Evolutionary conservation across 768 basidiomycete species (phyloP).

Genomic region (Galerina marginata): DNA sequence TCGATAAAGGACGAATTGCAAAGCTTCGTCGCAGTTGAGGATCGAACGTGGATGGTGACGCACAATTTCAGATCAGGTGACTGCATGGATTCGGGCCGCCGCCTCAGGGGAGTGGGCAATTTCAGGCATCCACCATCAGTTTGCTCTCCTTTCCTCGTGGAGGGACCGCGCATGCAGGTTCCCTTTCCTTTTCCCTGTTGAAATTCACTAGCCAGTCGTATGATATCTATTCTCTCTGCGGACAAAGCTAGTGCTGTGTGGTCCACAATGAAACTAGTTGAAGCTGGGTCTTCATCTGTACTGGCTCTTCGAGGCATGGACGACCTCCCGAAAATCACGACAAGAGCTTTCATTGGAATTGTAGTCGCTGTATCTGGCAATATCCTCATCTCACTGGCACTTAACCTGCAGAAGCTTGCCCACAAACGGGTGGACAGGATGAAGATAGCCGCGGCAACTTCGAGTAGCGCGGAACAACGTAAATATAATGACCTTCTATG

Average conservation of each 20-base stretch:
- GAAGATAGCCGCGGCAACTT: slow-evolving; percentile 22
- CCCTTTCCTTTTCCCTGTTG: too few species aligned
- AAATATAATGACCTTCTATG: slow-evolving; percentile 3
- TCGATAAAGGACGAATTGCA: background rate
- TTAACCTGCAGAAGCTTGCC: slow-evolving; percentile 93
- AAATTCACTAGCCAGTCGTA: background rate
- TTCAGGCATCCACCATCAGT: background rate
- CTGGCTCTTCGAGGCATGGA: slow-evolving; percentile 27
- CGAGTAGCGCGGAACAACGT: slow-evolving; percentile 13
- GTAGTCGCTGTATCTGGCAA: slow-evolving; percentile 84
- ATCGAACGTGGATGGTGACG: background rate
- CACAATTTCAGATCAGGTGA: background rate
- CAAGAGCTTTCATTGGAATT: slow-evolving; percentile 75
- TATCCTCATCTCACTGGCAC: slow-evolving; percentile 85
- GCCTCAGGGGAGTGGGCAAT: background rate
- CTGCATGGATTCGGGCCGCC: background rate
- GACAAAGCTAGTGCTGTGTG: background rate
- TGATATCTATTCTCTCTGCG: background rate
- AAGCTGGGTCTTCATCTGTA: slow-evolving; percentile 9
- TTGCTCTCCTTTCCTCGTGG: slow-evolving; percentile 1
- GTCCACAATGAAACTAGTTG: slow-evolving; percentile 4
- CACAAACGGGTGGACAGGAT: slow-evolving; percentile 69
- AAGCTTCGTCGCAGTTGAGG: background rate
- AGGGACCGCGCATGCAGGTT: background rate
- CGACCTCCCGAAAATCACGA: slow-evolving; percentile 59